phyloP scores from a whole-genome alignment of 2,329 filamentous ascomycete genomes.

The Neoscytalidium dimidiatum region DNA sequence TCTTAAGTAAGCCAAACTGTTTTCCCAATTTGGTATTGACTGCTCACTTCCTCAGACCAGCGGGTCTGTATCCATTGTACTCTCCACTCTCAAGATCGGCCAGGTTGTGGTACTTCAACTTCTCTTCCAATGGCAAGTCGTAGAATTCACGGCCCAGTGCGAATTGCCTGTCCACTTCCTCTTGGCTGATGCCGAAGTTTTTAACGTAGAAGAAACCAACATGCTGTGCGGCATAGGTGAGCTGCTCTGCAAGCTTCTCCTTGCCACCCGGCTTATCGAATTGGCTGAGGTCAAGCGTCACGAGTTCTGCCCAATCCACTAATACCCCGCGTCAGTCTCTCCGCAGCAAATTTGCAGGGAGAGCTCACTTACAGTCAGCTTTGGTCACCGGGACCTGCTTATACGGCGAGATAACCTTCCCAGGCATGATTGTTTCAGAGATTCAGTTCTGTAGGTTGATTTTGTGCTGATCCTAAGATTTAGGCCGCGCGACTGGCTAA shows the following conservation, averaged over 20 bases:
- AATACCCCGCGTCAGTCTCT: conserved; percentile 2
- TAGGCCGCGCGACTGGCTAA: background rate
- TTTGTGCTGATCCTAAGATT: background rate
- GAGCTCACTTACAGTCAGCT: conserved; percentile 25
- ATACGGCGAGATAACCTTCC: conserved; percentile 26
- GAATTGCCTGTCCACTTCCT: conserved; percentile 62
- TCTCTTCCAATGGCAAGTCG: conserved; percentile 58
- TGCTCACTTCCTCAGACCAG: conserved; percentile 38
- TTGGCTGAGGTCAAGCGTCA: conserved; percentile 58
- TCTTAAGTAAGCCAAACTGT: conserved; percentile 25
- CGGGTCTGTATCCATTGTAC: conserved; percentile 59
- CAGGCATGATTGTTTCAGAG: conserved; percentile 21
- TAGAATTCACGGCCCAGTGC: conserved; percentile 63
- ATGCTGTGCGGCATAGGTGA: conserved; percentile 56
- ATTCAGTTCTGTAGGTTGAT: background rate
- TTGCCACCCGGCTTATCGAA: conserved; percentile 59
- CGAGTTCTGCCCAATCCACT: conserved; percentile 57
- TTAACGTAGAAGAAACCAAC: conserved; percentile 65
- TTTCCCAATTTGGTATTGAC: background rate
- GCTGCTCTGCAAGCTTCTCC: conserved; percentile 54
- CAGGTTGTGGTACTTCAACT: conserved; percentile 53
- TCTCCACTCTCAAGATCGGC: conserved; percentile 48
- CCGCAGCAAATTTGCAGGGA: no score
- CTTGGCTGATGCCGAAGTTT: conserved; percentile 61
- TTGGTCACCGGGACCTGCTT: conserved; percentile 36